Percentiles rank a stretch among this genome's conserved stretches.
phyloP scores from a whole-genome alignment of 2,329 filamentous ascomycete genomes.

The Nothomitra cinnamomea region DNA sequence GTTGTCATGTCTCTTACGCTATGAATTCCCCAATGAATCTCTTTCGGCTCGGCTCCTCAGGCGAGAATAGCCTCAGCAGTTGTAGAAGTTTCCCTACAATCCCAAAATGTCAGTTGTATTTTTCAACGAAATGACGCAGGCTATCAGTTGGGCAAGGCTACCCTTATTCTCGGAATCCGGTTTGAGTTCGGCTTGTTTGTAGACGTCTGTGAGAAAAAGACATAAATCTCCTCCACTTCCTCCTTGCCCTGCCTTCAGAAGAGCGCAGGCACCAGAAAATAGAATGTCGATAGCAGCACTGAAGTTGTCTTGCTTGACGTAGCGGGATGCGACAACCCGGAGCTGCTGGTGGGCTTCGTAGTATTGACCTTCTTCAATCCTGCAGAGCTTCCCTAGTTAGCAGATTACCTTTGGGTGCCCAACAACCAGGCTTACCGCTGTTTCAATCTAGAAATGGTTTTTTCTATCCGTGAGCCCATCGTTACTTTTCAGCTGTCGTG shows the following conservation, averaged over 20 bases:
- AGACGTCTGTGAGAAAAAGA: conserved; percentile 76
- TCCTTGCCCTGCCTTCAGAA: conserved; percentile 83
- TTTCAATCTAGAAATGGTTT: conserved; percentile 60
- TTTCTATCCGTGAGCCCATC: conserved; percentile 43
- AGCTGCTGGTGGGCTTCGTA: conserved; percentile 99
- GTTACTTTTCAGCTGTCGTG: background rate
- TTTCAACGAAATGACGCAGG: background rate
- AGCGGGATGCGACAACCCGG: conserved; percentile 82
- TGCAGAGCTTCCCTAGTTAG: conserved; percentile 19
- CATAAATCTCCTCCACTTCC: conserved; percentile 84
- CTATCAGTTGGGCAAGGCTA: background rate
- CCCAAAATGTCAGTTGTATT: conserved; percentile 6
- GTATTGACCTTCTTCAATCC: conserved; percentile 79
- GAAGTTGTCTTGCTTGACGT: conserved; percentile 79
- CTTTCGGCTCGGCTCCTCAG: conserved; percentile 79
- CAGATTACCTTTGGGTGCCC: conserved; percentile 2
- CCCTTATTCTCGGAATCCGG: conserved; percentile 60
- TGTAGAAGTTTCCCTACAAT: conserved; percentile 46
- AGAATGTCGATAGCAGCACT: conserved; percentile 73
- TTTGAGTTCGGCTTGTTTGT: conserved; percentile 68
- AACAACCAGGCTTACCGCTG: conserved; percentile 38
- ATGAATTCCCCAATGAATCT: conserved; percentile 80
- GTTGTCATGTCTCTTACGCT: conserved; percentile 31
- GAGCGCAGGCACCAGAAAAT: conserved; percentile 62
- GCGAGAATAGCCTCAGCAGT: conserved; percentile 62